phyloP scores from a whole-genome alignment of 345 rosid species.

The Murraya paniculata region DNA sequence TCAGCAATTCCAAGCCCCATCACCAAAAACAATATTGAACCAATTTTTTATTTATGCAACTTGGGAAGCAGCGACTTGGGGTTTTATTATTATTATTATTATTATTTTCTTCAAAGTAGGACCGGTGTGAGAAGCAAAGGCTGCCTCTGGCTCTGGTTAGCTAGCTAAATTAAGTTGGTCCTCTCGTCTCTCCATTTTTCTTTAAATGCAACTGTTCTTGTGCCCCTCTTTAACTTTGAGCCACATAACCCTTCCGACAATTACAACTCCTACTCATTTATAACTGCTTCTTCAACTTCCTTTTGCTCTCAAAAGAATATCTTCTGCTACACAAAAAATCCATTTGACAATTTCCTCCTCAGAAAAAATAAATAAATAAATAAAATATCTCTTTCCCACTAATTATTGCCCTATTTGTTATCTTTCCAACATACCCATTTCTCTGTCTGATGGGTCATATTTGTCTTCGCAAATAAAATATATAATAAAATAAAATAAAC shows the following conservation, averaged over 20 bases:
- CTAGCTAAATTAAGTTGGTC: conserved; percentile 14
- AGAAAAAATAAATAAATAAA: no score
- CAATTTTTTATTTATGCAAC: no score
- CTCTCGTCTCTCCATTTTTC: not conserved
- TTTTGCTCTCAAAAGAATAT: conserved; percentile 12
- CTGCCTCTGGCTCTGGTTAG: conserved; percentile 20
- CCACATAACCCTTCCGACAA: conserved; percentile 20
- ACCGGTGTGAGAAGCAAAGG: conserved; percentile 16
- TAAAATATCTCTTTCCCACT: conserved; percentile 11
- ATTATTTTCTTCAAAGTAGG: conserved; percentile 3
- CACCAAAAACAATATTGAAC: not conserved
- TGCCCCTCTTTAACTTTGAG: conserved; percentile 8
- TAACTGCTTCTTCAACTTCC: not conserved
- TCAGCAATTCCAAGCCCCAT: not conserved
- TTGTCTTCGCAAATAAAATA: conserved; percentile 9
- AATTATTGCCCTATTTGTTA: not conserved
- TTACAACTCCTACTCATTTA: not conserved
- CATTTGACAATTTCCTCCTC: conserved; percentile 8
- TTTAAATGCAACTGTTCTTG: conserved; percentile 12
- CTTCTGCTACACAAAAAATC: conserved; percentile 20
- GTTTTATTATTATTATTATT: no score
- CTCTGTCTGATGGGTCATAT: conserved; percentile 8
- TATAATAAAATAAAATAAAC: not conserved
- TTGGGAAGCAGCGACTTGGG: not conserved
- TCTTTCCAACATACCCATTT: not conserved